Conservation (phyloP, 345 rosid species). For the Linum lewisii region DNA sequence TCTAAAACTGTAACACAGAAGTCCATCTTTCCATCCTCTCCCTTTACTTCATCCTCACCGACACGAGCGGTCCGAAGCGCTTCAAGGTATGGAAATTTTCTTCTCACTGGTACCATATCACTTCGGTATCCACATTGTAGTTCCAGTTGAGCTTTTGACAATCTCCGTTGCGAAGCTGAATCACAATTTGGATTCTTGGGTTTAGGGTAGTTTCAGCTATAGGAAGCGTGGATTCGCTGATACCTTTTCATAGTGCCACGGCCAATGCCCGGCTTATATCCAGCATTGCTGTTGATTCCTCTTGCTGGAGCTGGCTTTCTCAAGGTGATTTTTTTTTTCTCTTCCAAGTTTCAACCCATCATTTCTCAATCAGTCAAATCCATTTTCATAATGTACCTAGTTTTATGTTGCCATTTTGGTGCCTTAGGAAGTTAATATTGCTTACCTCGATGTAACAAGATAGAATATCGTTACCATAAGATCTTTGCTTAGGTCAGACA, state of each 20-base stretch:
- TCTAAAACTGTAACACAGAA: constrained; percentile 24
- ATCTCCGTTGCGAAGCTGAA: neutral
- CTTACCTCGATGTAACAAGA: neutral
- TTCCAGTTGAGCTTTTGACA: neutral
- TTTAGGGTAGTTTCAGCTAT: constrained; percentile 48
- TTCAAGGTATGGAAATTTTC: constrained; percentile 33
- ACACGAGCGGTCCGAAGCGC: constrained; percentile 26
- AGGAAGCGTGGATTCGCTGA: constrained; percentile 60
- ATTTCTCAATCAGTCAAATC: neutral
- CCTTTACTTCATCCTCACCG: constrained; percentile 28
- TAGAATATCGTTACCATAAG: neutral
- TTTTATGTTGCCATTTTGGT: neutral
- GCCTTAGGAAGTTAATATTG: neutral
- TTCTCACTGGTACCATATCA: neutral
- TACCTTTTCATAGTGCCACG: constrained; percentile 76
- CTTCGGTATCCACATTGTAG: no score
- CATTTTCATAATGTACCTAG: neutral
- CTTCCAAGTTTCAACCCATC: neutral
- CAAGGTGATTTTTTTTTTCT: constrained; percentile 36
- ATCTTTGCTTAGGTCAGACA: neutral
- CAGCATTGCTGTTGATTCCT: constrained; percentile 69
- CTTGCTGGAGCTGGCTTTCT: constrained; percentile 91
- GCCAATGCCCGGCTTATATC: constrained; percentile 81
- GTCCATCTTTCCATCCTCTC: constrained; percentile 15
- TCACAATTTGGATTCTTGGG: neutral